Evolutionary conservation across 2,329 filamentous ascomycete species (phyloP), one percentile per base, ranked within the genome.

Genomic region (Colletotrichum cereale): DNA sequence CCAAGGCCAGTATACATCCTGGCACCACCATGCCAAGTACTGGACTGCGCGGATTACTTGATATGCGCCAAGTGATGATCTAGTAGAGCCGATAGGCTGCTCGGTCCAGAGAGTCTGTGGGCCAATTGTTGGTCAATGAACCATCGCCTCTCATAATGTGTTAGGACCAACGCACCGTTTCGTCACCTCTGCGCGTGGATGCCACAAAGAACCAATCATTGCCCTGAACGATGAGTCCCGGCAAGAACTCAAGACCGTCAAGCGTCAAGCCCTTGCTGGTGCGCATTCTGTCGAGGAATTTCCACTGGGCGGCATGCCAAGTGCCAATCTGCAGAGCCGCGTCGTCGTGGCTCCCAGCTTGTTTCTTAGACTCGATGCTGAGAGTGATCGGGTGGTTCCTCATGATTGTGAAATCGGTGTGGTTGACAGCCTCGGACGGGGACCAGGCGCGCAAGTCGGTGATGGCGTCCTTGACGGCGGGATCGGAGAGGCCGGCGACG

Each of bases 251-350:
- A 12, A 42, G 40, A 42, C 40, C 40, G 14, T 42, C 40, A 42
- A 42, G 40, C 14, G 11, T 42, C 40, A 42, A 18, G 40, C 8
- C 40, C 40, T 42, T 42, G 40, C 40, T 42, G 48, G 29, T 4
- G 11, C n/a, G 31, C 53, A 40, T 21, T 1, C 34, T 36, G 11
- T 18, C 31, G 18, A 57, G 55, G 16, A 36, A 57, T 14, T 12
- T 61, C 74, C 73, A 76, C 24, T 76, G 75, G 18, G 75, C 75
- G 12, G 68, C 71, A 58, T 75, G 74, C 76, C 73, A 77, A 11
- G 73, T 67, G 26, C 72, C 66, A 34, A 76, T 55, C 52, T 74
- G 71, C n/a, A 75, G n/a, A 18, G 72, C 64, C 12, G 73, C 74
- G 36, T 69, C 64, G 21, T 56, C 60, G 34, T 60, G 66, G 31